Evolutionary conservation across 2,329 filamentous ascomycete genomes (phyloP).

Genomic region (Cladophialophora psammophila): DNA sequence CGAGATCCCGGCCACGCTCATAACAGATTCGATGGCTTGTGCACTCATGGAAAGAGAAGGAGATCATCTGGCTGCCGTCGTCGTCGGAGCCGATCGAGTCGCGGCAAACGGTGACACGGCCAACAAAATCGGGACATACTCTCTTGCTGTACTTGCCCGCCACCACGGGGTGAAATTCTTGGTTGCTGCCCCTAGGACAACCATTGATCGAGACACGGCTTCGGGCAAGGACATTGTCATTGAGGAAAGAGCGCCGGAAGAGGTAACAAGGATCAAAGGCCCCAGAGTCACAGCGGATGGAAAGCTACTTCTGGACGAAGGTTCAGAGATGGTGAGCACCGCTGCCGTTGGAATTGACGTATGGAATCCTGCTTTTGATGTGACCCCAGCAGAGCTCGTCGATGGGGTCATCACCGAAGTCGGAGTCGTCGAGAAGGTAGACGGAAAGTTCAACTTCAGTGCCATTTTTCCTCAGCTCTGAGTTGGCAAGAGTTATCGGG

Average conservation of each 20-base stretch:
- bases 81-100: conserved; percentile 94
- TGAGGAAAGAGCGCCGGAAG: conserved; percentile 80
- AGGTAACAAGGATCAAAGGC: conserved; percentile 85
- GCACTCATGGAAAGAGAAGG: conserved; percentile 71
- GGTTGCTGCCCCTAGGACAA: conserved; percentile 92
- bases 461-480: conserved; percentile 46
- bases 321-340: conserved; percentile 76
- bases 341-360: conserved; percentile 79
- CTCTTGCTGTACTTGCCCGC: conserved; percentile 85
- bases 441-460: conserved; percentile 72
- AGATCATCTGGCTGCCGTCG: conserved; percentile 79
- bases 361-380: conserved; percentile 97
- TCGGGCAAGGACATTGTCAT: conserved; percentile 84
- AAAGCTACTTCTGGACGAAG: conserved; percentile 63
- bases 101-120: conserved; percentile 97
- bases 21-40: conserved; percentile 96
- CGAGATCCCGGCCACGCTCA: conserved; percentile 84
- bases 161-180: conserved; percentile 92
- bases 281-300: conserved; percentile 71
- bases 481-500: neutral
- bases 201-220: conserved; percentile 83
- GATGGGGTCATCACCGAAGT: conserved; percentile 94
- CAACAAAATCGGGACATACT: conserved; percentile 98
- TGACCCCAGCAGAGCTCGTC: conserved; percentile 86
- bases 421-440: conserved; percentile 79